These are phyloP conservation scores for Phytophthora boehmeriae DNA, from an alignment of 352 stramenopile genomes.

Conservation along the genomic window DNA sequence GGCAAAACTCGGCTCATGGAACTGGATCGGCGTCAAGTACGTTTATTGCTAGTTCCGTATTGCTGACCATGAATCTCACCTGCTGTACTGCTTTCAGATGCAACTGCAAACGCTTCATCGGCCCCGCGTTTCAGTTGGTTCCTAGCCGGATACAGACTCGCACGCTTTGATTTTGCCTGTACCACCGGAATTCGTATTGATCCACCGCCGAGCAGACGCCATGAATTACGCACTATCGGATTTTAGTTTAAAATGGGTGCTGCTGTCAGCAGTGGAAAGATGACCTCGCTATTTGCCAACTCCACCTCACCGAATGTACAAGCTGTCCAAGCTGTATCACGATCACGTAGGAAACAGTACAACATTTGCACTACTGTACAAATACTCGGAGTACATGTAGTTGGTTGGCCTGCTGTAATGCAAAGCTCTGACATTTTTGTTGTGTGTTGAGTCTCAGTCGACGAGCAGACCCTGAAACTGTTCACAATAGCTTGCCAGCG, in stretches of 20 bases:
- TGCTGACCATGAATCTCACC: too few relatives aligned
- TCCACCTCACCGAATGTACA: conserved; percentile 2
- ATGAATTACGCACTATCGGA: neutral
- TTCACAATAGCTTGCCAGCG: conserved; percentile 13
- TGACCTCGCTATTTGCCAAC: neutral
- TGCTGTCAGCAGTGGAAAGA: conserved; percentile 13
- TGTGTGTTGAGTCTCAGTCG: conserved; percentile 11
- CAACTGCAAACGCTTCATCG: conserved; percentile 60
- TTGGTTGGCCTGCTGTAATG: neutral
- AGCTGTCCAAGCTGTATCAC: conserved; percentile 13
- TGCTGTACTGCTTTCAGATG: conserved; percentile 42
- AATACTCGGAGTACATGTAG: too few relatives aligned
- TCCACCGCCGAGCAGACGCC: conserved; percentile 3
- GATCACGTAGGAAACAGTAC: conserved; percentile 18
- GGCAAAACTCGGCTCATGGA: conserved; percentile 78
- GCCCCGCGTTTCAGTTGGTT: conserved; percentile 64
- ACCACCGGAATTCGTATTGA: conserved; percentile 4
- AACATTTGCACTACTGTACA: too few relatives aligned
- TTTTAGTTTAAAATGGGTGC: conserved; percentile 13
- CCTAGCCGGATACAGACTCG: conserved; percentile 52
- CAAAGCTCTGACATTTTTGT: neutral
- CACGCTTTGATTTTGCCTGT: conserved; percentile 12
- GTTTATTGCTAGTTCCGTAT: conserved; percentile 11
- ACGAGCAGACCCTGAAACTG: conserved; percentile 8
- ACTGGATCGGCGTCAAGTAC: conserved; percentile 80